Conservation (phyloP, 2,329 filamentous ascomycete genomes). For the Xylaria hypoxylon region DNA sequence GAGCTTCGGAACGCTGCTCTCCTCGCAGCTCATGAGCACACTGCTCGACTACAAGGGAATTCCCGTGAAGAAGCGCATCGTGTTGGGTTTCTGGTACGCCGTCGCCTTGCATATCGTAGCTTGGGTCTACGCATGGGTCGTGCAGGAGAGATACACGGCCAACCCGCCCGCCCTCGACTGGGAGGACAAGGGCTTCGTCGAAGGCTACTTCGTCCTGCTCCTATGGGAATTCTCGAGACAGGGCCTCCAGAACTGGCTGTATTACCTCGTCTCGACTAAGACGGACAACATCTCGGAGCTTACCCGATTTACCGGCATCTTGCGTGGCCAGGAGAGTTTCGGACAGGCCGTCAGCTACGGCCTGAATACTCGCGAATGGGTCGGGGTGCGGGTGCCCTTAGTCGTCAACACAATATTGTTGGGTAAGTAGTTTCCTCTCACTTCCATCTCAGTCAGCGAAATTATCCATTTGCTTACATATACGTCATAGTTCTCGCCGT, state of each 20-base stretch:
- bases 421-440: constrained; percentile 44
- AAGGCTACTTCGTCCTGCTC: constrained; percentile 74
- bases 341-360: constrained; percentile 56
- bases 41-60: constrained; percentile 40
- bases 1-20: constrained; percentile 73
- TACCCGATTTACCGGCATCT: constrained; percentile 55
- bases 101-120: constrained; percentile 58
- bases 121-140: constrained; percentile 65
- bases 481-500: constrained; percentile 44
- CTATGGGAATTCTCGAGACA: constrained; percentile 68
- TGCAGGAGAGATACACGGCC: constrained; percentile 63
- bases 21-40: constrained; percentile 66
- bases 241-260: constrained; percentile 66
- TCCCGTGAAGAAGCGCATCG: constrained; percentile 57
- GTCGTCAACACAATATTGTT: constrained; percentile 56
- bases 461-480: neutral
- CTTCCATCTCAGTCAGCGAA: neutral
- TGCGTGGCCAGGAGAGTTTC: constrained; percentile 57
- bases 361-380: constrained; percentile 54
- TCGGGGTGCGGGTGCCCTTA: constrained; percentile 54
- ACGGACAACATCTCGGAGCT: constrained; percentile 68
- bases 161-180: constrained; percentile 73
- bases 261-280: constrained; percentile 66
- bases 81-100: constrained; percentile 59
- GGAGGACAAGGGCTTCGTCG: constrained; percentile 71